Base-by-base conservation (phyloP, 495 filamentous ascomycete species). In the Penicillium canescens region DNA sequence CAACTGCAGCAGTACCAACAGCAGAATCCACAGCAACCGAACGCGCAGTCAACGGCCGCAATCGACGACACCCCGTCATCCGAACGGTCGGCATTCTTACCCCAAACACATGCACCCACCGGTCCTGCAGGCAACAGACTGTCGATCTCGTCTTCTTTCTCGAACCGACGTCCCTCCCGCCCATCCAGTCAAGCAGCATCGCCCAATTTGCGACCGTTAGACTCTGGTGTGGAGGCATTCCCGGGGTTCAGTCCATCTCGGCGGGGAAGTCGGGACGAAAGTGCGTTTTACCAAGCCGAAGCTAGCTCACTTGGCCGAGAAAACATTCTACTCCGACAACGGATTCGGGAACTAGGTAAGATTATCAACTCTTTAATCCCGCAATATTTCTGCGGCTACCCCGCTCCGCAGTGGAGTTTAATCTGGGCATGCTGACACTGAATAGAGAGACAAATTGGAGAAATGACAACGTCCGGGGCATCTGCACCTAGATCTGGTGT, bases 201-300 rank as follows among this genome's bases (percentile, higher is more conserved):
- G 2, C 74, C 74, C 28, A 74, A 58, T 42, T 42, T 77, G 20
- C 71, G 62, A 34, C 74, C 74, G 18, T 44, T 62, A 26, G 68
- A 73, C 4, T 60, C 52, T 26, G 54, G 57, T n/a, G 52, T 55
- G 14, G 73, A 74, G 44, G 62, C 63, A 49, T 55, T 66, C 45
- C 50, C 69, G 13, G 61, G 58, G 31, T 44, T 64, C 7, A 59
- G 47, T 33, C 18, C 50, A 43, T 64, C 61, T 23, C 72, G 76
- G 35, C 69, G 75, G 26, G 61, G 74, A 9, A 78, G 82, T 51
- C 78, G 89, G 21, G 91, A 95, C 65, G 92, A 96, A 65, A 84
- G 82, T 55, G 84, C 89, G 13, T 96, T 90, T 68, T 96, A 96
- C 56, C 91, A 96, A 67, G 90, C 92, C 3, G 94, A 98, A 71